Evolutionary conservation across 495 filamentous ascomycete genomes (phyloP), one percentile per base, ranked within the genome.

Genomic region (Penicillium bialowiezense): DNA sequence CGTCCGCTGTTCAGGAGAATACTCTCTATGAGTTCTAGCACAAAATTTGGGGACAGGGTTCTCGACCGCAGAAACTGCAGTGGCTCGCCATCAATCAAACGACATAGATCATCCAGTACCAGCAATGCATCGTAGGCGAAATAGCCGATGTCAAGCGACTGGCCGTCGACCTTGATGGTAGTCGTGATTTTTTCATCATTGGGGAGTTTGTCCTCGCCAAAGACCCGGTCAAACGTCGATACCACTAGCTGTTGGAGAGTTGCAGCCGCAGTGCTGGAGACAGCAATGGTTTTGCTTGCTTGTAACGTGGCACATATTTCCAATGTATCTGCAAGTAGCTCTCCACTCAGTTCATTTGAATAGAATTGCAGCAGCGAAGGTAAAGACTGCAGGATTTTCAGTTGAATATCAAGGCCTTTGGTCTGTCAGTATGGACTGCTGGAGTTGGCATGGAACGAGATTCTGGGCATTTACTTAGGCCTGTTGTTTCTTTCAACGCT

Each of bases 361-460:
- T 97, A 97, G 63, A 93, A 93, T 54, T 97, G 91, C 7, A 97
- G 71, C 31, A 98, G 62, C 1, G 90, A 87, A n/a, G 95, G 93
- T 24, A 98, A 72, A 0, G 91, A 88, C 63, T 98, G 93, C 14
- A 98, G 74, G 23, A 97, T 95, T 69, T 97, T 98, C 41, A 98
- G 80, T 58, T 98, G 93, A 2, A 97, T 86, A 65, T 98, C 95
- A 40, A 95, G 79, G 26, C 86, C 91, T 78, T 68, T 58, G 19
- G 57, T 68, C 3, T n/a, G 44, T 78, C 41, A 76, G 65, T 41
- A 51, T 18, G 3, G 8, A 5, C 14, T 23, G 24, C 43, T 7
- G 20, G 20, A 3, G n/a, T 39, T 29, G 9, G 9, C 36, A 3
- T 36, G 19, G 7, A 23, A 23, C 13, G 32, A 29, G n/a, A 38